Base-by-base conservation (phyloP, 2,329 filamentous ascomycete genomes). In the Colletotrichum godetiae region DNA sequence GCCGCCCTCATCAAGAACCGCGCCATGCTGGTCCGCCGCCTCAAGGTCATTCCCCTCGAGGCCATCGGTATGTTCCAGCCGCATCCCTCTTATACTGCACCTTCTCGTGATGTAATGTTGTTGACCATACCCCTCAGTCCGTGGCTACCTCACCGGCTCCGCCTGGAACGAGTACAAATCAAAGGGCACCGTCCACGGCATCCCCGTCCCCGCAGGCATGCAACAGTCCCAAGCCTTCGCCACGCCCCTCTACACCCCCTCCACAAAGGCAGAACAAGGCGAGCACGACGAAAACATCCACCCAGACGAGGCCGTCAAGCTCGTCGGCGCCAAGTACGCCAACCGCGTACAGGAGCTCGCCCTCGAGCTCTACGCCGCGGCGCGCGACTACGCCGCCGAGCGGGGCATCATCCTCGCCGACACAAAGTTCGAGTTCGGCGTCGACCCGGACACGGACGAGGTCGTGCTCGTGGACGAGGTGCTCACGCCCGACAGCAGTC, bases 61-160 rank as follows among this genome's bases (percentile, higher is more conserved):
- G 93, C 92, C 56, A 96, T 96, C 75, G 76, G 78, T 80, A 33
- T 68, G 76, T 79, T 66, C 5, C 52, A 7, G 4, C n/a, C 4
- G 27, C 64, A 22, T 55, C 10, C 8, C 12, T 22, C 63, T 22
- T 4, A 58, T 53, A 22, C 42, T 7, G 3, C 15, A 15, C 7
- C 19, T 31, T 46, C 31, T 49, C 29, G 10, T n/a, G 37, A 1
- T 33, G 12, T 15, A 7, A 56, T 61, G 78, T 79, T 79, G 5
- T 7, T 52, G 33, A 10, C 27, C n/a, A 24, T 13, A n/a, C 13
- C 13, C 19, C 2, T 75, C 5, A 67, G 94, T 97, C n/a, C 91
- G 95, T 71, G 95, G 95, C 76, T 97, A 97, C 85, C 91, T 98
- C 80, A 95, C 95, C 6, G 95, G 95, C 56, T 93, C 91, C 58